Evolutionary conservation across 2,329 filamentous ascomycete genomes (phyloP).

Genomic region (Verticillium nubilum): DNA sequence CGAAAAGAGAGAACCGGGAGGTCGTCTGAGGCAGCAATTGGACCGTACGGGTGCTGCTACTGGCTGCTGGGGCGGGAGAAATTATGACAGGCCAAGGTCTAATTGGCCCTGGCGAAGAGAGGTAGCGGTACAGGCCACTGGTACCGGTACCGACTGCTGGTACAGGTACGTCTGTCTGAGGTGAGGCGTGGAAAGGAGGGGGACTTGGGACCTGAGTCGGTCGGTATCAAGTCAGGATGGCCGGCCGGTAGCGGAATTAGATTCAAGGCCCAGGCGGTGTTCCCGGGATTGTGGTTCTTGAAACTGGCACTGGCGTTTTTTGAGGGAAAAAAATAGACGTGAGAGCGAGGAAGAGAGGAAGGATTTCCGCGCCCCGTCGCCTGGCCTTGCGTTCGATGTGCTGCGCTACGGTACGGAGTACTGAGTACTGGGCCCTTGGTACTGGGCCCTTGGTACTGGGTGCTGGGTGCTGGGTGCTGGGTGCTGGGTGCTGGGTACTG

Average conservation of each 20-base stretch:
- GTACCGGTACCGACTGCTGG: not conserved
- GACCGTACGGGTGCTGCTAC: not conserved
- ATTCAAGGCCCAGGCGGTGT: conserved; percentile 2
- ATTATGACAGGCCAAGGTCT: not conserved
- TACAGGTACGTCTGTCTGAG: not conserved
- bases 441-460: too few species aligned
- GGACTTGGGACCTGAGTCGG: not conserved
- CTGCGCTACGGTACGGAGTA: not conserved
- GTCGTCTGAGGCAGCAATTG: conserved; percentile 3
- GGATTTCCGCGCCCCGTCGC: not conserved
- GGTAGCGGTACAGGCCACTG: not conserved
- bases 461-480: too few species aligned
- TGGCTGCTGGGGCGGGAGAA: not conserved
- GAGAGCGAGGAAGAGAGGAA: conserved; percentile 1
- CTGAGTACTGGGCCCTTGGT: too few species aligned
- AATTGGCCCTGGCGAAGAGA: not conserved
- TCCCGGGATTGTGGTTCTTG: conserved; percentile 12
- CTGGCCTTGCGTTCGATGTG: not conserved
- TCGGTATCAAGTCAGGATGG: not conserved
- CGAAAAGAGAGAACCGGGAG: conserved; percentile 16
- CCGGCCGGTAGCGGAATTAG: not conserved
- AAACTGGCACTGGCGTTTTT: not conserved
- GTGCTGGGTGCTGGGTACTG: too few species aligned
- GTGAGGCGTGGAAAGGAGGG: not conserved
- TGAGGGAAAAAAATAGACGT: conserved; percentile 2